Conservation (phyloP, 352 stramenopile species). For the Pythium aquatile region DNA sequence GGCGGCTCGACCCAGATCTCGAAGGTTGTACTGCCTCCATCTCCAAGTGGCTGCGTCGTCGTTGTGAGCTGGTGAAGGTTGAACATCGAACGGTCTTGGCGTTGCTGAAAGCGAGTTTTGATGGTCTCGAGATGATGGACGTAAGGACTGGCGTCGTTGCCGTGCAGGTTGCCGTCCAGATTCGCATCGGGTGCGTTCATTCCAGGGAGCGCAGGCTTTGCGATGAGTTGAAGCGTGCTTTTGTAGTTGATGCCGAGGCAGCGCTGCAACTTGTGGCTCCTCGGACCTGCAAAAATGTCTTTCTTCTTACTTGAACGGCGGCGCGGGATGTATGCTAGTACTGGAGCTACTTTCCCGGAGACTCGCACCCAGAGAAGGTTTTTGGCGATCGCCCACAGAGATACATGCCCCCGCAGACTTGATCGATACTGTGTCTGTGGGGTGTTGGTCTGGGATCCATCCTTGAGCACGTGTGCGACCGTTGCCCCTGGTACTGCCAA, state of each 20-base stretch:
- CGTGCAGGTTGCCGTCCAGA: not conserved
- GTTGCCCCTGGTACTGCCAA: not conserved
- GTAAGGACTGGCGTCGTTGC: conserved; percentile 7
- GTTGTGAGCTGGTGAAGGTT: conserved; percentile 17
- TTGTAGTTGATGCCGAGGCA: conserved; percentile 8
- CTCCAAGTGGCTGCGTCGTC: not conserved
- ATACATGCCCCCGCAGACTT: conserved; percentile 9
- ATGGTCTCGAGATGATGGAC: conserved; percentile 31
- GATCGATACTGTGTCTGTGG: conserved; percentile 1
- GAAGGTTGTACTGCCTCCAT: conserved; percentile 1
- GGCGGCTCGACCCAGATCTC: conserved; percentile 37
- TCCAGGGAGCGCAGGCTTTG: not conserved
- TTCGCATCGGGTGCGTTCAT: not conserved
- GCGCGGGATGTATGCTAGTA: not conserved
- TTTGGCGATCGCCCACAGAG: not conserved
- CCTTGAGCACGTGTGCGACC: not conserved
- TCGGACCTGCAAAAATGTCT: not conserved
- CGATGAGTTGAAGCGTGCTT: not conserved
- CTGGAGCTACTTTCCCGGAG: conserved; percentile 13
- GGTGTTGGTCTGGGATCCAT: not conserved
- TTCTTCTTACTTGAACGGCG: conserved; percentile 1
- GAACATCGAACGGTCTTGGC: conserved; percentile 22
- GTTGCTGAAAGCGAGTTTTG: conserved; percentile 19
- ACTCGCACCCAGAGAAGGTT: conserved; percentile 4
- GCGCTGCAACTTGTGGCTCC: conserved; percentile 13